Percentiles rank a stretch among this genome's conserved stretches.
phyloP scores from a whole-genome alignment of 2,329 filamentous ascomycete genomes.

The Ilyonectria destructans region DNA sequence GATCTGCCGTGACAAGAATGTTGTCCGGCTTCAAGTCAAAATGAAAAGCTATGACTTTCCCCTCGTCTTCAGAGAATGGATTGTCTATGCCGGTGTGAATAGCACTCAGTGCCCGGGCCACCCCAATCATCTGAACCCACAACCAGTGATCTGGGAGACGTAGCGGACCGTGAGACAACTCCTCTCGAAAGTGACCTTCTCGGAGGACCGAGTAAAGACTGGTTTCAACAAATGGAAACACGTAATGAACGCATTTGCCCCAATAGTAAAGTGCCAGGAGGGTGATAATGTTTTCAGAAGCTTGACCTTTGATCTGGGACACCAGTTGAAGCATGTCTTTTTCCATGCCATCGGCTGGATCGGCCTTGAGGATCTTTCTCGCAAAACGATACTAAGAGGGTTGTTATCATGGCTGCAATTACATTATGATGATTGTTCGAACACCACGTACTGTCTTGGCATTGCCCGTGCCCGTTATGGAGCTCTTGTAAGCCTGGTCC shows the following conservation, averaged over 20 bases:
- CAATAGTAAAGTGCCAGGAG: slow-evolving; percentile 14
- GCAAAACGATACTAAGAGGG: not conserved
- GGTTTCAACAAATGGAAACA: slow-evolving; percentile 12
- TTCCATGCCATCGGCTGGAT: not conserved
- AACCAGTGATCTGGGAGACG: slow-evolving; percentile 7
- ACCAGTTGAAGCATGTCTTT: not conserved
- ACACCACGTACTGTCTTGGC: not conserved
- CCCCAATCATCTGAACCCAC: slow-evolving; percentile 17
- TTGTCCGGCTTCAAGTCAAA: slow-evolving; percentile 27
- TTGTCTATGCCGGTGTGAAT: slow-evolving; percentile 8
- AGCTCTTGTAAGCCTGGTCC: not conserved
- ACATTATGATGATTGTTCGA: not conserved
- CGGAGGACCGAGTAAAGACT: slow-evolving; percentile 2
- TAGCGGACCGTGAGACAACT: not conserved
- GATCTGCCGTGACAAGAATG: slow-evolving; percentile 10
- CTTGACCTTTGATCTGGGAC: not conserved
- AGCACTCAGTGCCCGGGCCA: not conserved
- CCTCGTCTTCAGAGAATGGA: not conserved
- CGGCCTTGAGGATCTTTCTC: not conserved
- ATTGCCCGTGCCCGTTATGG: not conserved
- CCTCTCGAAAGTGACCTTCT: not conserved
- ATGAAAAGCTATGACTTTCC: slow-evolving; percentile 9
- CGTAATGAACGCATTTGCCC: slow-evolving; percentile 2
- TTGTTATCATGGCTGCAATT: not conserved
- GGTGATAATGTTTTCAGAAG: slow-evolving; percentile 7